Conservation (phyloP, 2,329 filamentous ascomycete genomes). For the Orbilia ellipsospora region DNA sequence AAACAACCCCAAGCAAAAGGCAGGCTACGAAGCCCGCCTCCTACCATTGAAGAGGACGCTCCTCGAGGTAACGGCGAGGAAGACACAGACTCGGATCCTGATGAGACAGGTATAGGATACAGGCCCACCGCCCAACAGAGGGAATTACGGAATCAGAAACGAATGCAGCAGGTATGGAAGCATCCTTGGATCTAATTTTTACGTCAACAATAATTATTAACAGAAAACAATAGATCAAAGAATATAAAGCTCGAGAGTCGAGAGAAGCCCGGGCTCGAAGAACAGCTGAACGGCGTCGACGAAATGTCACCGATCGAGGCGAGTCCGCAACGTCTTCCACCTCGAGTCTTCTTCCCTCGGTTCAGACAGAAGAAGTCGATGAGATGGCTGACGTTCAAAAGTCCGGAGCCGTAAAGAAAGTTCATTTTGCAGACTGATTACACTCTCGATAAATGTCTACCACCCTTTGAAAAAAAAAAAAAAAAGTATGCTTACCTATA, state of each 20-base stretch:
- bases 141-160: constrained; percentile 57
- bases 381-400: constrained; percentile 55
- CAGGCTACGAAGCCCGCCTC: constrained; percentile 56
- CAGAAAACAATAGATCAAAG: constrained; percentile 53
- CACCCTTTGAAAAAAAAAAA: background rate
- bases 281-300: constrained; percentile 57
- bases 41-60: constrained; percentile 34
- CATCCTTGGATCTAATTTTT: background rate
- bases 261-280: constrained; percentile 58
- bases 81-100: constrained; percentile 55
- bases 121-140: constrained; percentile 57
- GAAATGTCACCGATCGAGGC: constrained; percentile 54
- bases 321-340: constrained; percentile 40
- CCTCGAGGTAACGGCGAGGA: constrained; percentile 35
- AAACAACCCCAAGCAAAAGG: constrained; percentile 24
- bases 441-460: background rate
- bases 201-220: background rate
- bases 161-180: constrained; percentile 58
- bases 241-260: constrained; percentile 58
- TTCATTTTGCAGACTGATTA: constrained; percentile 55
- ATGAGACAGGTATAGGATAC: constrained; percentile 56
- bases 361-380: constrained; percentile 31
- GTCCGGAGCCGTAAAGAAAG: constrained; percentile 36
- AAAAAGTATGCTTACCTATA: too few species aligned
- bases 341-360: constrained; percentile 19